phyloP scores from a whole-genome alignment of 768 basidiomycete genomes.

The Panaeolus papilionaceus region DNA sequence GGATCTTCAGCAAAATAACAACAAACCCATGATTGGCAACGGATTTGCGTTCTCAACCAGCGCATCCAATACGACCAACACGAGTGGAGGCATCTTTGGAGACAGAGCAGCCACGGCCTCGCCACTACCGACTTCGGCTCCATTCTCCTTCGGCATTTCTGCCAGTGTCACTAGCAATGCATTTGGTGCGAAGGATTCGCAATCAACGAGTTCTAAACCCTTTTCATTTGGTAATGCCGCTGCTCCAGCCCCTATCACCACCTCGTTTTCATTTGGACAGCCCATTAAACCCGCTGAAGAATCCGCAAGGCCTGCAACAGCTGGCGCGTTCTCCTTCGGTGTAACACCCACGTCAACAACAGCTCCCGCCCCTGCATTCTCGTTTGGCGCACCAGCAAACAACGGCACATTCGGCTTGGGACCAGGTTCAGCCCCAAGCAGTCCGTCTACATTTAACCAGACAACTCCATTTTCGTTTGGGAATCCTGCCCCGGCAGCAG shows the following conservation, averaged over 20 bases:
- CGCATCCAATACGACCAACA: slow-evolving; percentile 28
- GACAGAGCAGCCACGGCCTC: slow-evolving; percentile 29
- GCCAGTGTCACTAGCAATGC: slow-evolving; percentile 41
- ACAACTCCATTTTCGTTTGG: slow-evolving; percentile 54
- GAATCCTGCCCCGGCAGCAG: slow-evolving; percentile 40
- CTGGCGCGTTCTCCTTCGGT: slow-evolving; percentile 57
- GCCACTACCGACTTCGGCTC: slow-evolving; percentile 29
- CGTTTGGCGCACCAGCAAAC: slow-evolving; percentile 47
- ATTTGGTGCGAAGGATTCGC: slow-evolving; percentile 53
- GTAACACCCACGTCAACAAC: slow-evolving; percentile 43
- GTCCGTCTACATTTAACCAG: slow-evolving; percentile 64
- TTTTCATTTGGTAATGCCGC: slow-evolving; percentile 56
- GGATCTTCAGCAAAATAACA: slow-evolving; percentile 58
- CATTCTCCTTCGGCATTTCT: slow-evolving; percentile 51
- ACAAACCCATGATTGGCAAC: slow-evolving; percentile 45
- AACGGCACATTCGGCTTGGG: slow-evolving; percentile 49
- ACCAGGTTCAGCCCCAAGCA: slow-evolving; percentile 56
- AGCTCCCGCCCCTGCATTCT: slow-evolving; percentile 46
- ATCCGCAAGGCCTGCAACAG: slow-evolving; percentile 43
- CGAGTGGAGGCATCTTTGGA: slow-evolving; percentile 37
- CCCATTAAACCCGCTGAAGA: slow-evolving; percentile 41
- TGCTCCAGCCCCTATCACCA: slow-evolving; percentile 38
- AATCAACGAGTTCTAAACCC: slow-evolving; percentile 50
- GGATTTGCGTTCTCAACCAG: slow-evolving; percentile 55
- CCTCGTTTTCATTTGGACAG: slow-evolving; percentile 55